These are phyloP conservation scores for Eucalyptus regnans DNA, from an alignment of 345 rosid genomes.

Conservation along the genomic window DNA sequence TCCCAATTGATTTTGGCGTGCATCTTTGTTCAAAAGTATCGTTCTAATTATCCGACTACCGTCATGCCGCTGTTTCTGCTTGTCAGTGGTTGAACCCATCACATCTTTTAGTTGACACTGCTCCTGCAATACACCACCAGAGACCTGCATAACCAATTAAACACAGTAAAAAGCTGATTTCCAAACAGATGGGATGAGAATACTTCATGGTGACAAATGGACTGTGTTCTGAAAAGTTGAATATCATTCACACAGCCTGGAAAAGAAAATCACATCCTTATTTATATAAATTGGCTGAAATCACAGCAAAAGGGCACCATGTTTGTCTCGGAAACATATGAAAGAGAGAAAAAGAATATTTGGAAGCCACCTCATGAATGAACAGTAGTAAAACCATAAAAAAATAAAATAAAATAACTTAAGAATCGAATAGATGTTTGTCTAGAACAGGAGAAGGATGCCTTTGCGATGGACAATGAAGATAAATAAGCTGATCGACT, in stretches of 20 bases:
- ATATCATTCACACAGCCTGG: not conserved
- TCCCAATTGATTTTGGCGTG: conserved; percentile 19
- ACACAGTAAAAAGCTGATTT: not conserved
- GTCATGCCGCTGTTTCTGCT: conserved; percentile 36
- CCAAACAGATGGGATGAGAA: not conserved
- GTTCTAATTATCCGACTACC: conserved; percentile 29
- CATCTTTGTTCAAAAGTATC: conserved; percentile 39
- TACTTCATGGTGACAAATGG: not conserved
- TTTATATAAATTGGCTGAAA: not conserved
- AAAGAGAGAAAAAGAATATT: not conserved
- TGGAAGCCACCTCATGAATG: not conserved
- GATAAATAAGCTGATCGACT: not conserved
- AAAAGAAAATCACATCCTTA: not conserved
- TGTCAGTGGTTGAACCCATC: conserved; percentile 12
- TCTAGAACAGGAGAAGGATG: not conserved
- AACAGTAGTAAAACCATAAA: not conserved
- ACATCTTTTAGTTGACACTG: conserved; percentile 22
- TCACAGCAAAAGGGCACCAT: not conserved
- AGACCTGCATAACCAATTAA: conserved; percentile 4
- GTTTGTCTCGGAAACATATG: not conserved
- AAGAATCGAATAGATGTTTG: not conserved
- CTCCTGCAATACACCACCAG: conserved; percentile 7
- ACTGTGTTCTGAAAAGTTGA: not conserved
- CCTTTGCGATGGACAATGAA: not conserved
- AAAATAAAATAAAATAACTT: not conserved